These are phyloP conservation scores for Stachybotrys chartarum DNA, from an alignment of 2,329 filamentous ascomycete genomes.

Conservation along the genomic window DNA sequence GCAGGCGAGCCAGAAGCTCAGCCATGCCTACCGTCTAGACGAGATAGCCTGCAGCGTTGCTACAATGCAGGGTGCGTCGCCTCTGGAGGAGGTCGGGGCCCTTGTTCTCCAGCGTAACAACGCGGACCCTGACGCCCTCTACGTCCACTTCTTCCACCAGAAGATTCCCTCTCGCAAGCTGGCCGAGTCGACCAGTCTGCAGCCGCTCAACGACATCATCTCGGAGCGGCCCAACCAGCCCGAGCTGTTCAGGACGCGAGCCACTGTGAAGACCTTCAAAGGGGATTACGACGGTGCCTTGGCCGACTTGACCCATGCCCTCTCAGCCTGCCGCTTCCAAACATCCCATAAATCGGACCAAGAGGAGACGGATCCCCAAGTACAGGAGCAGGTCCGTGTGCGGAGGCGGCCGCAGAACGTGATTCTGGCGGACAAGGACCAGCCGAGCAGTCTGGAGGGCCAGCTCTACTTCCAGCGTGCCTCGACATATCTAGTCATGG, in stretches of 20 bases:
- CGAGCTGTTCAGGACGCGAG: conserved; percentile 64
- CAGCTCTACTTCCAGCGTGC: conserved; percentile 74
- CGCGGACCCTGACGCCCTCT: conserved; percentile 67
- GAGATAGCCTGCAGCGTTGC: conserved; percentile 79
- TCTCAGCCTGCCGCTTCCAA: conserved; percentile 43
- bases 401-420: conserved; percentile 18
- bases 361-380: conserved; percentile 40
- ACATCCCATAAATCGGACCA: conserved; percentile 40
- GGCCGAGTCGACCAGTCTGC: conserved; percentile 62
- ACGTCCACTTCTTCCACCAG: conserved; percentile 90
- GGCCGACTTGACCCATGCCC: conserved; percentile 61
- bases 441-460: conserved; percentile 66
- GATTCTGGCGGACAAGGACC: conserved; percentile 35
- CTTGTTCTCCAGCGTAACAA: conserved; percentile 65
- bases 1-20: conserved; percentile 71
- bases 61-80: conserved; percentile 73
- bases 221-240: conserved; percentile 54
- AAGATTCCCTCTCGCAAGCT: conserved; percentile 74
- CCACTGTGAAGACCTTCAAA: conserved; percentile 68
- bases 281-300: conserved; percentile 64
- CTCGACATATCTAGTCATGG: conserved; percentile 63
- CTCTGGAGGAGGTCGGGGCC: conserved; percentile 68
- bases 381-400: conserved; percentile 20
- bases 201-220: conserved; percentile 62
- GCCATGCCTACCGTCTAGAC: conserved; percentile 70